phyloP scores from a whole-genome alignment of 148 eudicot species.

The Rhododendron simsii region DNA sequence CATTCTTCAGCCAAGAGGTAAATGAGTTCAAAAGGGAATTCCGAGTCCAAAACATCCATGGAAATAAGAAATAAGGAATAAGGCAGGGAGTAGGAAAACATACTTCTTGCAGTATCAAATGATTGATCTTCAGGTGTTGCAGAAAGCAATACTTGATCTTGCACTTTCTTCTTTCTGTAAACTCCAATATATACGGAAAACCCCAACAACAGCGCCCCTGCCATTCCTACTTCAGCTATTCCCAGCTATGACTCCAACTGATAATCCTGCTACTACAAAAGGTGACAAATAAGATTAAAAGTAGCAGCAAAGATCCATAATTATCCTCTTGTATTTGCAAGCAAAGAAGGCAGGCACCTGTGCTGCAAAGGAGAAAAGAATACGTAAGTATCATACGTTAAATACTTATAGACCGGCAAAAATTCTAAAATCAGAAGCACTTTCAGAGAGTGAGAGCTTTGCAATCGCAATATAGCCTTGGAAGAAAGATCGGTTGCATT shows the following conservation, averaged over 20 bases:
- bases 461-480: too few species aligned
- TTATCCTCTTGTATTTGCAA: background rate
- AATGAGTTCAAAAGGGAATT: background rate
- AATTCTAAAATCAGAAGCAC: background rate
- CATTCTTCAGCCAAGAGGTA: background rate
- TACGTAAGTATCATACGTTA: background rate
- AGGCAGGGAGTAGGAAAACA: background rate
- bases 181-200: slow-evolving; percentile 16
- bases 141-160: slow-evolving; percentile 3
- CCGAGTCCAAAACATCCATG: background rate
- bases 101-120: slow-evolving; percentile 5
- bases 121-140: slow-evolving; percentile 19
- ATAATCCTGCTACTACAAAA: slow-evolving; percentile 8
- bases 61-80: background rate
- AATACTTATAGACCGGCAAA: background rate
- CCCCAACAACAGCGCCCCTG: slow-evolving; percentile 13
- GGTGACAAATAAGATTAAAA: background rate
- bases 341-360: slow-evolving; percentile 22
- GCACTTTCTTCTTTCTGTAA: slow-evolving; percentile 17
- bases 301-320: background rate
- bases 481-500: too few species aligned
- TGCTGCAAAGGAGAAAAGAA: slow-evolving; percentile 40
- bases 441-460: too few species aligned
- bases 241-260: slow-evolving; percentile 17
- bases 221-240: slow-evolving; percentile 13